Evolutionary conservation across 2,329 filamentous ascomycete species (phyloP), one percentile per base, ranked within the genome.

Genomic region (Coniochaeta prunicola): DNA sequence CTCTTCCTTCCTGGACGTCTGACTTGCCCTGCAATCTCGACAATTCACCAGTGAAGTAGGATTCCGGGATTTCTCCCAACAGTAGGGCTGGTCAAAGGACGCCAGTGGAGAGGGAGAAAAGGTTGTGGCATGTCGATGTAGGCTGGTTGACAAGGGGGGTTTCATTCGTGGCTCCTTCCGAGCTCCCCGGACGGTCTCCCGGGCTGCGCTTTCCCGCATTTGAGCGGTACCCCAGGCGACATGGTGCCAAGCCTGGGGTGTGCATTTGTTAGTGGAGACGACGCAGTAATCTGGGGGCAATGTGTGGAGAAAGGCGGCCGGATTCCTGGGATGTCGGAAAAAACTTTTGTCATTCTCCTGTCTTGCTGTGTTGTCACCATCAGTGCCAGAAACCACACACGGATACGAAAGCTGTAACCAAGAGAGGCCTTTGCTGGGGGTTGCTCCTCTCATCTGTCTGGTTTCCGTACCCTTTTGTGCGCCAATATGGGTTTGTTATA

Each of bases 141-240:
- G n/a, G 28, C 7, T 5, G n/a, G 10, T 9, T 13, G 7, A 54
- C 50, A 55, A 33, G n/a, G 50, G 53, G 30, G 53, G 30, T 55
- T 55, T 55, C 28, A 55, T 36, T 55, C 21, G 45, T 50, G 53
- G 53, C 24, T 30, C 30, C 33, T 42, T 56, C 54, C 54, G 33
- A 56, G 54, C 54, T 56, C 33, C 54, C 54, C 54, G 54, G 54
- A 42, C 17, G 33, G 33, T 42, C 54, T 56, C 54, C 54, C 54
- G 54, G 54, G n/a, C 53, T 55, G 54, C 54, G 33, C 54, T 56
- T 40, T 28, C 15, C 54, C 54, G 33, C 36, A 26, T 56, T 42
- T 3, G 54, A 56, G 24, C 28, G 9, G 7, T 56, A 31, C 12
- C 53, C 53, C 31, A 24, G 53, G 24, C 28, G 10, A 28, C 26